Base-by-base conservation (phyloP, 352 stramenopile genomes). In the Pythium rishiriense region DNA sequence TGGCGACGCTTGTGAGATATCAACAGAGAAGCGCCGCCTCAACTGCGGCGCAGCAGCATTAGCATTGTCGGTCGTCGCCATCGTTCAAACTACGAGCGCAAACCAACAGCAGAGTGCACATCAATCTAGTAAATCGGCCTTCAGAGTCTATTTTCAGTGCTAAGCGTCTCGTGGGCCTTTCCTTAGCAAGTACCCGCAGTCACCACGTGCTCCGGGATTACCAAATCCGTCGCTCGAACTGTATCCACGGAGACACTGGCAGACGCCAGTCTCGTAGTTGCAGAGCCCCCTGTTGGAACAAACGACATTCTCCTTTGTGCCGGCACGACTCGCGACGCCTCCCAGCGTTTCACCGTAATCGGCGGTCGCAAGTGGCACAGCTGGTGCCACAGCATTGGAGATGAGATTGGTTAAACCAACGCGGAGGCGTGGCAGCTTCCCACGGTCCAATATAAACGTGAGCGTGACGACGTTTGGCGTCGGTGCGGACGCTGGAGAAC, bases 241-340 rank as follows among this genome's bases (percentile, higher is more conserved):
- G 51, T 81, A 93, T 9, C 81, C 82, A 6, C 65, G 47, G 0
- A 64, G 64, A 37, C 85, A 93, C 6, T 66, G 47, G 58, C 85
- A 93, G 10, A 73, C 65, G 0, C 82, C 85, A 10, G 63, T 70
- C 1, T 70, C 64, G 45, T 73, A 70, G 58, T 98, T 82, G 72
- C 93, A 98, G 41, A 83, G 72, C 9, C 93, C 93, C 57, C 88
- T 85, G 70, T 94, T 96, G 10, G 90, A 91, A 73, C 93, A 98
- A 9, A 89, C 66, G 4, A 62, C 74, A 56, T 90, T 86, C 61
- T 98, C 93, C 64, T 97, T 98, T 0, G 90, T 98, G 8, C 93
- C 93, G 7, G 73, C 75, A 28, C 85, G 72, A 35, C 78, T 84
- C 42, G 52, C 7, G 9, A 86, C 56, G 0, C 71, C 71, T 19